Evolutionary conservation across 495 filamentous ascomycete genomes (phyloP).

Genomic region (Penicillium cosmopolitanum): DNA sequence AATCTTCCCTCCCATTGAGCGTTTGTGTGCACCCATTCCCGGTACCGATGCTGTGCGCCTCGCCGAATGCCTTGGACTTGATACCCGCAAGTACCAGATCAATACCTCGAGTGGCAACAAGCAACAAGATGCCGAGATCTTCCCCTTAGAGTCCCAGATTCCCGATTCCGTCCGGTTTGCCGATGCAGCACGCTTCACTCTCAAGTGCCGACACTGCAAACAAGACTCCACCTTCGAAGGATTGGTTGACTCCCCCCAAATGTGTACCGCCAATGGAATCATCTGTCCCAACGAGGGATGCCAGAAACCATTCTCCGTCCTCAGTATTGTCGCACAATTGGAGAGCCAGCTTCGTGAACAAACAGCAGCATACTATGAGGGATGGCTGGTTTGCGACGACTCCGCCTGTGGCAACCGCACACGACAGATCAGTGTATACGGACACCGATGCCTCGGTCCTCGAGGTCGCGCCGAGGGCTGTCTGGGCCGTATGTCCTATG

Average conservation of each 20-base stretch:
- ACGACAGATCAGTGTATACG: slow-evolving; percentile 88
- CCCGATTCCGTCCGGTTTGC: slow-evolving; percentile 83
- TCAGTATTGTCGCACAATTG: slow-evolving; percentile 82
- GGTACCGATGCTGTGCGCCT: slow-evolving; percentile 87
- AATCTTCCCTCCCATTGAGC: slow-evolving; percentile 97
- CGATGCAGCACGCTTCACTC: slow-evolving; percentile 69
- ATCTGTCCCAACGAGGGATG: slow-evolving; percentile 67
- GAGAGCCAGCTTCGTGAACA: slow-evolving; percentile 79
- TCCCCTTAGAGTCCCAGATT: slow-evolving; percentile 90
- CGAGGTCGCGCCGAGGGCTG: slow-evolving; percentile 81
- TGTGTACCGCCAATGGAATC: slow-evolving; percentile 73
- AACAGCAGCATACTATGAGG: slow-evolving; percentile 86
- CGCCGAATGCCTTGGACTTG: slow-evolving; percentile 91
- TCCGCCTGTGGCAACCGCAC: slow-evolving; percentile 83
- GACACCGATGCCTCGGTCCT: slow-evolving; percentile 85
- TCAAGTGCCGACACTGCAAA: slow-evolving; percentile 84
- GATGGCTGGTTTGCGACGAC: slow-evolving; percentile 90
- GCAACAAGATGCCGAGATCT: slow-evolving; percentile 64
- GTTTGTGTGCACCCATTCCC: slow-evolving; percentile 92
- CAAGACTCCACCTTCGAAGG: slow-evolving; percentile 74
- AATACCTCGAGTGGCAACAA: slow-evolving; percentile 58
- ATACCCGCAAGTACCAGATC: slow-evolving; percentile 82
- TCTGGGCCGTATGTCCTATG: slow-evolving; percentile 84
- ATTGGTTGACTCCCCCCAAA: slow-evolving; percentile 56
- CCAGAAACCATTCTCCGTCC: slow-evolving; percentile 62